Evolutionary conservation across 2,329 filamentous ascomycete species (phyloP).

Genomic region (Tolypocladium cylindrosporum): DNA sequence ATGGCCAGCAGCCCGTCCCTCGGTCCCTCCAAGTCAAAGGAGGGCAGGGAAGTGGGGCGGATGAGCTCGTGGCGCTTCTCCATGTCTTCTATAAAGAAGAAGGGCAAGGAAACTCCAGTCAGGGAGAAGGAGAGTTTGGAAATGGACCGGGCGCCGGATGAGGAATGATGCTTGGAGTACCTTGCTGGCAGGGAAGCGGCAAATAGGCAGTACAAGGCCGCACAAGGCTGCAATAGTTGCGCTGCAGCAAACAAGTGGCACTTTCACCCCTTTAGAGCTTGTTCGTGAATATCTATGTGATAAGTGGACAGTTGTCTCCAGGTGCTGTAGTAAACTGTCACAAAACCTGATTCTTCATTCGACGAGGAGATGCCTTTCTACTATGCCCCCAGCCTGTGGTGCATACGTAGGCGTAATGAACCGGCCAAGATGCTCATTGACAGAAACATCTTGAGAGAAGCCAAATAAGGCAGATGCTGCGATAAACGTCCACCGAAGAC

Average conservation of each 20-base stretch:
- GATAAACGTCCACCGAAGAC: background rate
- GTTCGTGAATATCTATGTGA: background rate
- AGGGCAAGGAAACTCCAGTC: constrained; percentile 35
- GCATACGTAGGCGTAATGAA: background rate
- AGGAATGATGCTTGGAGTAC: constrained; percentile 10
- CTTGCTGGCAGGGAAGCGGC: background rate
- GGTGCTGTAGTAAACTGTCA: background rate
- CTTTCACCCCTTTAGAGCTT: background rate
- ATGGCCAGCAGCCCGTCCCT: constrained; percentile 45
- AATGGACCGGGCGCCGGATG: constrained; percentile 28
- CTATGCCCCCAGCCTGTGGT: background rate
- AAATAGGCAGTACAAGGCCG: background rate
- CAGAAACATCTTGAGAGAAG: background rate
- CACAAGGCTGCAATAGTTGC: background rate
- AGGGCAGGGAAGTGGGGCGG: constrained; percentile 34
- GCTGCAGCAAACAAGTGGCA: background rate
- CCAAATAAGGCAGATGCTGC: background rate
- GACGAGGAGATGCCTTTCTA: too few species aligned
- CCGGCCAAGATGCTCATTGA: background rate
- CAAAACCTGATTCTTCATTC: background rate
- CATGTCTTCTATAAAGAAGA: constrained; percentile 52
- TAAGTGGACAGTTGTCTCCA: background rate
- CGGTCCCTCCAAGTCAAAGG: constrained; percentile 38
- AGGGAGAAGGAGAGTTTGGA: constrained; percentile 44
- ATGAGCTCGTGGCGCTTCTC: constrained; percentile 45